Base-by-base conservation (phyloP, 2,329 filamentous ascomycete genomes). In the Nannizzia gypsea region DNA sequence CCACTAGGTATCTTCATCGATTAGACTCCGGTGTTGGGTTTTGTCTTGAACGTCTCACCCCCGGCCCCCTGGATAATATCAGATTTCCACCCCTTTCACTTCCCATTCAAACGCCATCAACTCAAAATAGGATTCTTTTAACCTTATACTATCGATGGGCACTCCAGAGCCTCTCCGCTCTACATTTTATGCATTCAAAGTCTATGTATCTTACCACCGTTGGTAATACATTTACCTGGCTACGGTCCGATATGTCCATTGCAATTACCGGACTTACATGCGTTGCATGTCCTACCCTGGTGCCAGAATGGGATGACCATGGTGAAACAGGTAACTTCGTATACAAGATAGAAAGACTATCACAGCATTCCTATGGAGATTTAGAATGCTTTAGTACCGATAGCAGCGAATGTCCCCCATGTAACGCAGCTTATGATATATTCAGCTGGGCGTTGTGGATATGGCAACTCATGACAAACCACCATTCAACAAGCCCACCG, bases 371-470 rank as follows among this genome's bases (percentile, higher is more conserved):
- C 40, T 44, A n/a, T 44, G 40, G 40, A 44, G 15, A 17, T 44
- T 8, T 34, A n/a, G 56, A 46, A 58, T 20, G 24, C 26, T 44
- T 36, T 31, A 6, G 2, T 20, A 5, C 22, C 20, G 9, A 5
- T 31, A 31, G 3, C 6, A 11, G 1, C 15, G 36, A 42, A n/a
- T n/a, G n/a, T 6, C 17, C 15, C 17, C 31, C 15, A 24, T 24
- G 20, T 42, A 38, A 40, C 20, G 28, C 17, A 22, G 20, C 54
- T 26, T 26, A 38, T 22, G 52, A 56, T 28, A 15, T 60, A 28
- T 60, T 60, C 28, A 26, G 57, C 36, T 60, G 58, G 52, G 58
- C 58, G 26, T 26, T 3, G 13, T 60, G 58, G 52, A 60, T 57
- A 24, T 60, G 58, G 58, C 58, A 36, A 15, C 40, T 56, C 24